These are phyloP conservation scores for Abortiporus biennis DNA, from an alignment of 1,284 basidiomycete species.

Conservation along the genomic window DNA sequence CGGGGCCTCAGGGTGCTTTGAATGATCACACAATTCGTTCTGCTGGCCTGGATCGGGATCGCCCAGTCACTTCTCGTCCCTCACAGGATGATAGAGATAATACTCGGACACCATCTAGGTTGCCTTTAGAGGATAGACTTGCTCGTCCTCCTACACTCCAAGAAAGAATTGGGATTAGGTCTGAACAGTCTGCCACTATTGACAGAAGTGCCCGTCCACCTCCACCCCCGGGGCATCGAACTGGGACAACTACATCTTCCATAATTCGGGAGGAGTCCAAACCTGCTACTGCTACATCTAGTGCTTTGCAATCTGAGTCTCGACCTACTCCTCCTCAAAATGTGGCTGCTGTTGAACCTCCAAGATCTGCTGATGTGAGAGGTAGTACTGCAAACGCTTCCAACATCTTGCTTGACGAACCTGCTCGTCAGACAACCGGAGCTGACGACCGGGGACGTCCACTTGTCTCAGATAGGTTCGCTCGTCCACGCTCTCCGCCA, in stretches of 20 bases:
- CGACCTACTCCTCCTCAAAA: neutral
- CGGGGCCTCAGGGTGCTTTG: neutral
- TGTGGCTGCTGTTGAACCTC: neutral
- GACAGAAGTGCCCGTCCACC: neutral
- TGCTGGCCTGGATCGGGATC: constrained; percentile 2
- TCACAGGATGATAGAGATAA: constrained; percentile 13
- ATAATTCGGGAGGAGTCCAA: neutral
- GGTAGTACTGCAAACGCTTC: neutral
- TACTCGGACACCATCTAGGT: constrained; percentile 13
- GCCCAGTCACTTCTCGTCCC: constrained; percentile 10
- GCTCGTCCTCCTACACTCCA: constrained; percentile 19
- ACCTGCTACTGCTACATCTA: neutral
- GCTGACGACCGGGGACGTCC: constrained; percentile 20
- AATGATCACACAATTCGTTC: constrained; percentile 3
- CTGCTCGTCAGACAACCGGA: neutral
- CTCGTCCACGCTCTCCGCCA: constrained; percentile 10
- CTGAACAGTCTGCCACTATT: constrained; percentile 7
- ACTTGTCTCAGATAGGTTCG: constrained; percentile 15
- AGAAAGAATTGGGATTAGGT: constrained; percentile 19
- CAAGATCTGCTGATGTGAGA: neutral
- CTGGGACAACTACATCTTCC: neutral
- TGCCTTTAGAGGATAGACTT: constrained; percentile 24
- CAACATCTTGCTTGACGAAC: neutral
- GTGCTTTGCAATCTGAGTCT: neutral
- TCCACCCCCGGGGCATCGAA: constrained; percentile 9